Conservation (phyloP, 1,139 yeast species). For the Kurtzmaniella natalensis region DNA sequence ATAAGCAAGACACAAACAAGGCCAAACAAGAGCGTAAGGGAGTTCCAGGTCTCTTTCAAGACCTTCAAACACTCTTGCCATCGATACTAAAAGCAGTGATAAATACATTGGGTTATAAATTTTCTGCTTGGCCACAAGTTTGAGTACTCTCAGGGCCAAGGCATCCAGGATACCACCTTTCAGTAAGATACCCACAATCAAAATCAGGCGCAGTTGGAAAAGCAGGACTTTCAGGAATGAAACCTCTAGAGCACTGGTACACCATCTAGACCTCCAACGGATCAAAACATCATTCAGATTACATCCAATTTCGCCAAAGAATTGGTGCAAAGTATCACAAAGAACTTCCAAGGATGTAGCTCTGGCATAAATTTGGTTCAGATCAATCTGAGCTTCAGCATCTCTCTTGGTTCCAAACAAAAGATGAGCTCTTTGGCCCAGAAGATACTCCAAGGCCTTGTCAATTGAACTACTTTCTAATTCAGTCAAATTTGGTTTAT, state of each 20-base stretch:
- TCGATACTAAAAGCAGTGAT: slow-evolving; percentile 41
- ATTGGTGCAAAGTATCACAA: slow-evolving; percentile 55
- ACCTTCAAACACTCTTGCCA: slow-evolving; percentile 62
- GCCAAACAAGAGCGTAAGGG: slow-evolving; percentile 64
- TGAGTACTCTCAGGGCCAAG: slow-evolving; percentile 47
- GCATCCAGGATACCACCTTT: slow-evolving; percentile 60
- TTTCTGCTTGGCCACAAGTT: slow-evolving; percentile 24
- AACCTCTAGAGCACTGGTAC: slow-evolving; percentile 59
- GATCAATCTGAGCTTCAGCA: slow-evolving; percentile 15
- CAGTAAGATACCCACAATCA: slow-evolving; percentile 68
- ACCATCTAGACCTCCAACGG: slow-evolving; percentile 69
- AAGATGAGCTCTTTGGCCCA: slow-evolving; percentile 70
- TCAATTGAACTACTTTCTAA: slow-evolving; percentile 43
- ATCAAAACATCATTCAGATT: slow-evolving; percentile 51
- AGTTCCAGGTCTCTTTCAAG: slow-evolving; percentile 50
- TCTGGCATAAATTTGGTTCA: slow-evolving; percentile 43
- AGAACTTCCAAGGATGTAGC: slow-evolving; percentile 58
- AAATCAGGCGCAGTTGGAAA: slow-evolving; percentile 67
- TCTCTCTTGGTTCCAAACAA: slow-evolving; percentile 79
- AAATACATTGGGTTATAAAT: slow-evolving; percentile 31
- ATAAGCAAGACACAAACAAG: slow-evolving; percentile 39
- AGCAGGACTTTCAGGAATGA: slow-evolving; percentile 59
- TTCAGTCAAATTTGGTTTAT: slow-evolving; percentile 49
- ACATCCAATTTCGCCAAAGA: slow-evolving; percentile 44
- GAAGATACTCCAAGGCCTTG: slow-evolving; percentile 53